Conservation (phyloP, 805 yeast genomes). For the Grigorovia yakushimaensis region DNA sequence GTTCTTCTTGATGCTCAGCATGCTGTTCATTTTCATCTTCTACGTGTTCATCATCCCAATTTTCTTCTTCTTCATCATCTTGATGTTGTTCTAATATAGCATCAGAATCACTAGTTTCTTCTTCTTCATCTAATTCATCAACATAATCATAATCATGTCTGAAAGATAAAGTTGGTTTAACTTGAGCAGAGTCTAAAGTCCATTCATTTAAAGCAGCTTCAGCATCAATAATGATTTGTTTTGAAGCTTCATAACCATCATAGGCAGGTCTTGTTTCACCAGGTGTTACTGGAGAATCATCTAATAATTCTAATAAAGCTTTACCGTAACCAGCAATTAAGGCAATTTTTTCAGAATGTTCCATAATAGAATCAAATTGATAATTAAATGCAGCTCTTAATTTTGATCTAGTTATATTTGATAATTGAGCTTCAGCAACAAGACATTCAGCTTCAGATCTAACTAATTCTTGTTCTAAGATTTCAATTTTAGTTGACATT, state of each 20-base stretch:
- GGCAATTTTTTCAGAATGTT: conserved; percentile 77
- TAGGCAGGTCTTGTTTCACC: conserved; percentile 88
- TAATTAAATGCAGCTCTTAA: conserved; percentile 75
- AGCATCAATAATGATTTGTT: conserved; percentile 78
- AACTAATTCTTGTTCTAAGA: conserved; percentile 80
- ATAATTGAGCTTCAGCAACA: conserved; percentile 86
- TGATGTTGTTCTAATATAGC: conserved; percentile 1
- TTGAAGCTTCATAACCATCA: conserved; percentile 82
- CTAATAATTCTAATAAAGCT: conserved; percentile 72
- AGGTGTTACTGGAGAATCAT: conserved; percentile 79
- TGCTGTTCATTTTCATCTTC: not conserved
- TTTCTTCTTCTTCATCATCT: not conserved
- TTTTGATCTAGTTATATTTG: conserved; percentile 81
- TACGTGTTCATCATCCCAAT: conserved; percentile 1
- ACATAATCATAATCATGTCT: conserved; percentile 41
- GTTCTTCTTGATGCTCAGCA: not conserved
- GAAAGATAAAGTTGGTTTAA: conserved; percentile 70
- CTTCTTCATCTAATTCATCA: conserved; percentile 42
- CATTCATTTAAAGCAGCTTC: conserved; percentile 75
- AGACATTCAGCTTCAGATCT: conserved; percentile 87
- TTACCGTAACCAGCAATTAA: conserved; percentile 85
- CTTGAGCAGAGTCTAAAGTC: conserved; percentile 77
- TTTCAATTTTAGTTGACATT: conserved; percentile 57
- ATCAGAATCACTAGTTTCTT: conserved; percentile 25
- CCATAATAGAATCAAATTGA: conserved; percentile 78